Conservation (phyloP, 208 protist species). For the Acanthamoeba sp. region DNA sequence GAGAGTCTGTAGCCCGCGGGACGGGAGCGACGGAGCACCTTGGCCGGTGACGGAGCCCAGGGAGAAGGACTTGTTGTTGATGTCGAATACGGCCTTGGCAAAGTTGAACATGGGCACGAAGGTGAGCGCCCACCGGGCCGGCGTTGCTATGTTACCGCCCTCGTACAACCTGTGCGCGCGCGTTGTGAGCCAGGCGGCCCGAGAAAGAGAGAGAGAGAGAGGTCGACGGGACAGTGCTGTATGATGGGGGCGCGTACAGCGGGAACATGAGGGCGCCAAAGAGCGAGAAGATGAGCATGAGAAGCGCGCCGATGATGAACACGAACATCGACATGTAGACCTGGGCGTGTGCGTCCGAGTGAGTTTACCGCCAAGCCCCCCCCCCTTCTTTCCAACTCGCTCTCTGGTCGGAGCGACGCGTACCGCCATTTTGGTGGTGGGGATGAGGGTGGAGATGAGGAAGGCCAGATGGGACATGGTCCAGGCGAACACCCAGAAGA, state of each 20-base stretch:
- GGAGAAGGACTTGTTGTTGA: conserved; percentile 59
- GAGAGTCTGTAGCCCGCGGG: not conserved
- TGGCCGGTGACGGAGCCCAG: not conserved
- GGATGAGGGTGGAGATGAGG: conserved; percentile 51
- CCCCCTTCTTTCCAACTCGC: too few relatives aligned
- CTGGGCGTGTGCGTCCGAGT: not conserved
- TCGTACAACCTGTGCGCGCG: not conserved
- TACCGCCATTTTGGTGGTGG: conserved; percentile 63
- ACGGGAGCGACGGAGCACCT: not conserved
- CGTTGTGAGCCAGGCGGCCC: too few relatives aligned
- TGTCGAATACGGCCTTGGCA: conserved; percentile 65
- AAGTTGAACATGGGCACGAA: conserved; percentile 77
- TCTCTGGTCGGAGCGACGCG: too few relatives aligned
- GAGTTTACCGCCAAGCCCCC: too few relatives aligned
- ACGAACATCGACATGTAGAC: conserved; percentile 72
- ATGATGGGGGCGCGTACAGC: not conserved
- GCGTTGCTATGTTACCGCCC: conserved; percentile 18
- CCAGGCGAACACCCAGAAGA: conserved; percentile 50
- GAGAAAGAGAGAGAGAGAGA: not conserved
- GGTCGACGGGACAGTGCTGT: not conserved
- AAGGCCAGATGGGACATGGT: conserved; percentile 59
- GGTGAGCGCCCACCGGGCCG: not conserved
- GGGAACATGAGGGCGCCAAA: conserved; percentile 58
- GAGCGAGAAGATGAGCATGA: conserved; percentile 55
- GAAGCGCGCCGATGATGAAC: conserved; percentile 68